Base-by-base conservation (phyloP, 140 eudicot genomes). In the Flaveria floridana region DNA sequence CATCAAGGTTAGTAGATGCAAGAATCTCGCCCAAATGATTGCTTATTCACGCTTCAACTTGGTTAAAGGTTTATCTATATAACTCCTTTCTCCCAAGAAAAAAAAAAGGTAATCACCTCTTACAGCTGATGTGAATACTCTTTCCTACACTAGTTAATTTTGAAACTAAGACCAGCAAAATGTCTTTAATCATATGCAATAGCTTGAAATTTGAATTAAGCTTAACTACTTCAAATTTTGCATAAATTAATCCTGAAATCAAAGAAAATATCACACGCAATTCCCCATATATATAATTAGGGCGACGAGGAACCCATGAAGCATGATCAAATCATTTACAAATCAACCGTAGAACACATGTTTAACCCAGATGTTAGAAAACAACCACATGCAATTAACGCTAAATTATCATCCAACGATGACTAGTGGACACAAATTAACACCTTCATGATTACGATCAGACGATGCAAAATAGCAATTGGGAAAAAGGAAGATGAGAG, bases 261-360 rank as follows among this genome's bases (percentile, higher is more conserved):
- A n/a, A 11, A 61, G 7, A 21, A 23, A 59, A 59, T 26, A 57
- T 21, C 28, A 20, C 13, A 57, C 39, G n/a, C 5, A 39, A 58
- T 57, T 21, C 14, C 14, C 57, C 10, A 23, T 21, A 7, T 21
- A 59, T 3, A 11, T 25, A 26, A 61, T 58, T 20, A 58, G 37
- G 65, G 65, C 65, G 19, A 56, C 13, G 28, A 0, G 62, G 68
- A 56, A 34, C 23, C 56, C 15, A 41, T 1, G 59, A 21, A 73
- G 15, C 58, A 58, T 15, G 28, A 21, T 21, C 12, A 37, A 19
- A 19, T 57, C 14, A 53, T 16, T 39, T 10, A 15, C 18, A 72
- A 72, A 26, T 72, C 41, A 53, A 72, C 68, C 68, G 56, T 56
- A 56, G 14, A 57, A 72, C 69, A 42, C 68, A 57, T 3, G 39